phyloP scores from a whole-genome alignment of 768 basidiomycete genomes.

The Mycena amicta region DNA sequence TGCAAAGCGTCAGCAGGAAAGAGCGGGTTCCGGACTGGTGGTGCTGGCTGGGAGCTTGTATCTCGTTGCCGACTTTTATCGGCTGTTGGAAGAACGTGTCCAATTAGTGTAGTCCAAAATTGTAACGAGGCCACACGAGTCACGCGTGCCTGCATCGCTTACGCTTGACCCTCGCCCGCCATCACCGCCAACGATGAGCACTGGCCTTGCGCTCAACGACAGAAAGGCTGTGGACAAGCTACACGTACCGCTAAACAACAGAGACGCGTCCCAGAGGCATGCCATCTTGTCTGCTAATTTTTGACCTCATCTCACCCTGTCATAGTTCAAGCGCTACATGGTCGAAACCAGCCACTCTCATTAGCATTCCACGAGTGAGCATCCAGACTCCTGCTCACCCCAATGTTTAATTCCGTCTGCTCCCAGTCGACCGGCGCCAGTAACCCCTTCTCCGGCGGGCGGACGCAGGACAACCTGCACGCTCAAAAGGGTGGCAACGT shows the following conservation, averaged over 20 bases:
- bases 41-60: slow-evolving; percentile 92
- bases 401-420: neutral
- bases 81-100: slow-evolving; percentile 38
- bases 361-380: no score
- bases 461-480: neutral
- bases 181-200: neutral
- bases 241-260: neutral
- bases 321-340: neutral
- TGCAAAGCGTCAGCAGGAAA: slow-evolving; percentile 41
- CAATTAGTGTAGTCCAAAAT: neutral
- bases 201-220: neutral
- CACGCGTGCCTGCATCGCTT: neutral
- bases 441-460: neutral
- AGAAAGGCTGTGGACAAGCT: neutral
- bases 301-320: neutral
- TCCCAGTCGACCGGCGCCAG: neutral
- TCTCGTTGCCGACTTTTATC: slow-evolving; percentile 90
- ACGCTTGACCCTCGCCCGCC: neutral
- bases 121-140: neutral
- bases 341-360: neutral
- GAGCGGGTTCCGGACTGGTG: slow-evolving; percentile 46
- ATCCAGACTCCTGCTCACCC: neutral
- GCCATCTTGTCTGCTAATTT: neutral
- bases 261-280: neutral
- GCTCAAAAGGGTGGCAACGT: neutral